Evolutionary conservation across 2,329 filamentous ascomycete genomes (phyloP).

Genomic region (Pezicula rhizophila): DNA sequence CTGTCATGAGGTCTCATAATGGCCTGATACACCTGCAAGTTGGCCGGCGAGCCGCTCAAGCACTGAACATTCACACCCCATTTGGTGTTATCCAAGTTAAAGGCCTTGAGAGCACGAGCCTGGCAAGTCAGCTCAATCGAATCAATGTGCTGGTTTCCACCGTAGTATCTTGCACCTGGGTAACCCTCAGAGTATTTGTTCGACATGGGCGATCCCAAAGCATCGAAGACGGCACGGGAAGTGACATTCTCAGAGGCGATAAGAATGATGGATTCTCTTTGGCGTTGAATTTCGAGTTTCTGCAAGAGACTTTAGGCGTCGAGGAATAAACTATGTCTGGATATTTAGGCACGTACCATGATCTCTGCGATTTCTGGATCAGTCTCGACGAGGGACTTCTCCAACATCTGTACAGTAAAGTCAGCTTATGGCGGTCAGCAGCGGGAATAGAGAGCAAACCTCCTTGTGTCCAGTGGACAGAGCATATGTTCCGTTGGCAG

Average conservation of each 20-base stretch:
- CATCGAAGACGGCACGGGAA: constrained; percentile 95
- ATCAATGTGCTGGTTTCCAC: constrained; percentile 98
- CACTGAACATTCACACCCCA: constrained; percentile 99
- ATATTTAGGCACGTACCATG: constrained; percentile 62
- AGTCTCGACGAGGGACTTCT: constrained; percentile 85
- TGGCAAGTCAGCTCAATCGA: constrained; percentile 94
- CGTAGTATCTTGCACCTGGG: constrained; percentile 96
- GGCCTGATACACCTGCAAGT: constrained; percentile 96
- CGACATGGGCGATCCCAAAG: constrained; percentile 88
- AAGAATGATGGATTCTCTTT: constrained; percentile 96
- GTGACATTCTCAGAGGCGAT: constrained; percentile 99
- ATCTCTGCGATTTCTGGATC: constrained; percentile 94
- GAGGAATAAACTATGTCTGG: neutral
- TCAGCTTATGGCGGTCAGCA: constrained; percentile 20
- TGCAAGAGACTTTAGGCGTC: constrained; percentile 28
- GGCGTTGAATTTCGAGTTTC: constrained; percentile 91
- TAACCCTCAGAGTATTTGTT: constrained; percentile 99
- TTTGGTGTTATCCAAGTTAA: constrained; percentile 77
- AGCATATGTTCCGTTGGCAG: constrained; percentile 42
- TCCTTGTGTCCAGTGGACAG: constrained; percentile 61
- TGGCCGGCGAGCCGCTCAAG: constrained; percentile 87
- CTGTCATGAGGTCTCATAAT: constrained; percentile 93
- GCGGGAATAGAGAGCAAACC: constrained; percentile 36
- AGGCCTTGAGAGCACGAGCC: constrained; percentile 83
- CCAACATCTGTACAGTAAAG: constrained; percentile 68